Conservation (phyloP, 2,329 filamentous ascomycete species). For the Balansia obtecta region DNA sequence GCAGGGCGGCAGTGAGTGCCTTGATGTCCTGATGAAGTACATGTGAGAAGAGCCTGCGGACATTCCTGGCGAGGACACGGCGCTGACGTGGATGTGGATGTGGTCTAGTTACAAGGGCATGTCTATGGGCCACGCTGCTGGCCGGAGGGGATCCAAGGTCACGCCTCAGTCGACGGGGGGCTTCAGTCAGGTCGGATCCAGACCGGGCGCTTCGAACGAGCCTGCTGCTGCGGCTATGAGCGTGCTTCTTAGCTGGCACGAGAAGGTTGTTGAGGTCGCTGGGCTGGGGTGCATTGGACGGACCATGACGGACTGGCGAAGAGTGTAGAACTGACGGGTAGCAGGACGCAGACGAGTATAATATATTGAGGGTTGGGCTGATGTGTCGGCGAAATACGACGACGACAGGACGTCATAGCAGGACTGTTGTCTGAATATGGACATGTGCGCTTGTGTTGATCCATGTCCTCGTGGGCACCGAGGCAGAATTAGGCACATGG, state of each 20-base stretch:
- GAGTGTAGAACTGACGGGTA: constrained; percentile 30
- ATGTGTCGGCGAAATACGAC: background rate
- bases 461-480: background rate
- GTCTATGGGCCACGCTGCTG: constrained; percentile 35
- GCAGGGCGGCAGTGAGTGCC: constrained; percentile 67
- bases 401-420: background rate
- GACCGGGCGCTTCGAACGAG: constrained; percentile 42
- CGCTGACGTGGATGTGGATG: background rate
- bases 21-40: constrained; percentile 97
- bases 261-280: constrained; percentile 92
- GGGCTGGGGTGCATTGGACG: constrained; percentile 84
- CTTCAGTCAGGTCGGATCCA: constrained; percentile 65
- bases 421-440: too few species aligned
- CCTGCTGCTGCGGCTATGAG: constrained; percentile 86
- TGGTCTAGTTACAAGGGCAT: constrained; percentile 75
- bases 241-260: constrained; percentile 94
- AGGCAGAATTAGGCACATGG: background rate
- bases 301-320: constrained; percentile 93
- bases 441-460: background rate
- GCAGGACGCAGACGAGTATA: background rate
- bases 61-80: too few species aligned
- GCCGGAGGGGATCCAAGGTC: constrained; percentile 20
- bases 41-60: constrained; percentile 44
- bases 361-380: too few species aligned
- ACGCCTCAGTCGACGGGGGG: constrained; percentile 67